Percentiles rank a stretch among this genome's conserved stretches.
Conservation (phyloP, 176 grass and related monocot genomes). For the Cymbopogon citratus region DNA sequence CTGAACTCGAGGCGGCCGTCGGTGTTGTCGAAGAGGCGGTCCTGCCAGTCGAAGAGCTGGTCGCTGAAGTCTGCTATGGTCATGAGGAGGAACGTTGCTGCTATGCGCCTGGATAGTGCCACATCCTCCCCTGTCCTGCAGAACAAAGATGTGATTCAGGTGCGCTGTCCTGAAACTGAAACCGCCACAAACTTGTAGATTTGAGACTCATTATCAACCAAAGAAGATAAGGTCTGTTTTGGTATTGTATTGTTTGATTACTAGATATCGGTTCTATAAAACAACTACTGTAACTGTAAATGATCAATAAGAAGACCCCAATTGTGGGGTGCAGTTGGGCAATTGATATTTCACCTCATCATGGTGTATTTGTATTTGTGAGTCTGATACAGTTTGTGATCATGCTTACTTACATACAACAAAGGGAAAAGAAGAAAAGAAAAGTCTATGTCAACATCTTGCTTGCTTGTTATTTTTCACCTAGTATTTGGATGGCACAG, state of each 20-base stretch:
- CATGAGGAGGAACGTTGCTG: conserved; percentile 60
- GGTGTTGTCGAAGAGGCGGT: conserved; percentile 57
- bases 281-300: background rate
- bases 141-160: background rate
- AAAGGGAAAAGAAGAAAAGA: background rate
- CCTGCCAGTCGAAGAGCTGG: conserved; percentile 74
- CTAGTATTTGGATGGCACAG: background rate
- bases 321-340: background rate
- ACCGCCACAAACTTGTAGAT: background rate
- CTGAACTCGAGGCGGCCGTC: conserved; percentile 49
- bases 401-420: background rate
- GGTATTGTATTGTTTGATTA: background rate
- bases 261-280: background rate
- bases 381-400: background rate
- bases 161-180: background rate
- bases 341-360: background rate
- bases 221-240: background rate
- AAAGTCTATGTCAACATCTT: background rate
- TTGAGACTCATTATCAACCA: background rate
- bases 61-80: conserved; percentile 75
- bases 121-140: conserved; percentile 59
- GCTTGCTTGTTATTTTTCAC: too few species aligned
- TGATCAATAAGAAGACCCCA: background rate
- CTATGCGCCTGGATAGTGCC: conserved; percentile 51
- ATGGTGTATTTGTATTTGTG: background rate